These are phyloP conservation scores for Cyclocybe cylindracea DNA, from an alignment of 768 basidiomycete species.

Conservation along the genomic window DNA sequence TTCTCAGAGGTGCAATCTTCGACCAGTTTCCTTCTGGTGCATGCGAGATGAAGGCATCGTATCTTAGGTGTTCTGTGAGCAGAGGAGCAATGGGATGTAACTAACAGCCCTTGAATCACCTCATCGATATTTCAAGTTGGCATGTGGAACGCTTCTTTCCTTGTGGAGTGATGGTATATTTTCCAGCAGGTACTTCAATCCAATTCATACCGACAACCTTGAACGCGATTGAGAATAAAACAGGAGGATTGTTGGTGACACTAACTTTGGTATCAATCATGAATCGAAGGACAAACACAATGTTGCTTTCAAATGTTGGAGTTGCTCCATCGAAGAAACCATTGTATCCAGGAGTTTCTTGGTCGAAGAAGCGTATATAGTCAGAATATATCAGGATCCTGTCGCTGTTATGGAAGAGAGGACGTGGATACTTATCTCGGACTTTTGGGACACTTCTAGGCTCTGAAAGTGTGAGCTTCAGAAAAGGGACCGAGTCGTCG, in stretches of 20 bases:
- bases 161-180: slow-evolving; percentile 65
- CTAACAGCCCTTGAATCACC: slow-evolving; percentile 44
- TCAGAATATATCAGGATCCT: slow-evolving; percentile 16
- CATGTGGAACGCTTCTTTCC: slow-evolving; percentile 73
- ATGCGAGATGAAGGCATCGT: slow-evolving; percentile 86
- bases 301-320: slow-evolving; percentile 91
- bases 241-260: neutral
- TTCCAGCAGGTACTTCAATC: slow-evolving; percentile 89
- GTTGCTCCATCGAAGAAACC: slow-evolving; percentile 55
- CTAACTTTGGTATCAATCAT: slow-evolving; percentile 95
- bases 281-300: slow-evolving; percentile 87
- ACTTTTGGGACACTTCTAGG: slow-evolving; percentile 83
- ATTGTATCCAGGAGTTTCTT: slow-evolving; percentile 69
- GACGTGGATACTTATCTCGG: slow-evolving; percentile 70
- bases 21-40: slow-evolving; percentile 92
- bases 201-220: slow-evolving; percentile 99
- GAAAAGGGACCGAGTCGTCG: slow-evolving; percentile 75
- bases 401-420: neutral
- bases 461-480: slow-evolving; percentile 79
- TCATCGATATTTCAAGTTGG: slow-evolving; percentile 84
- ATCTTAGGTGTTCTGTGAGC: slow-evolving; percentile 44
- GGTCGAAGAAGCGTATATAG: slow-evolving; percentile 63
- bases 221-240: neutral
- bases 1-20: slow-evolving; percentile 87
- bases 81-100: neutral